Evolutionary conservation across 768 basidiomycete species (phyloP), one percentile per base, ranked within the genome.

Genomic region (Cantharellus cinnabarinus): DNA sequence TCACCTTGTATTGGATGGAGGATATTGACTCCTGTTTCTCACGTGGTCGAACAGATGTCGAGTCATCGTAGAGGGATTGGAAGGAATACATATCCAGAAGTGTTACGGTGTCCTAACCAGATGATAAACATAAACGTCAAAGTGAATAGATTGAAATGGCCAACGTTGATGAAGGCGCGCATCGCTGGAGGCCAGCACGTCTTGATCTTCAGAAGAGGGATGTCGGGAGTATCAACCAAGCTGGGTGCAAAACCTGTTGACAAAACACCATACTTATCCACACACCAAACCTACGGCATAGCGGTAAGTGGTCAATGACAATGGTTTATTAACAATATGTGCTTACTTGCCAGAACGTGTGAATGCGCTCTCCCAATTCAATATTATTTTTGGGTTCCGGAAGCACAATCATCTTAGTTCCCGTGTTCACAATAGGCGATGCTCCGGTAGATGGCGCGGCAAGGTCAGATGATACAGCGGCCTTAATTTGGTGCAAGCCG

Each of bases 311-410:
- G 20, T 29, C 20, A 29, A 29, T 29, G 20, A 29, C 20, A 29
- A 29, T 29, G 20, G 20, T 29, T 29, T 29, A 29, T 29, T 29
- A 29, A 29, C 20, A 29, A 29, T 10, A 48, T 10, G 44, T 48
- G 29, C 29, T 48, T 48, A 54, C 52, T 56, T 62, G 62, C 62
- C 62, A 62, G 41, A 62, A 61, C 29, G 62, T 62, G 41, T 61
- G 61, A 39, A 62, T 62, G 15, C 62, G 40, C 42, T 62, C 62
- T 2, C 62, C 62, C 39, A 62, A 60, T 20, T 62, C 62, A 10
- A 38, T 14, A 42, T 5, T 10, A 37, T 14, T 42, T 10, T 57
- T 57, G 10, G 41, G 35, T 15, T 39, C 38, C 7, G 35, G 38
- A 35, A 57, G 56, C 10, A 41, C 38, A 7, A 54, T 10, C 10